phyloP scores from a whole-genome alignment of 257 asterid species.

The Gentiana dahurica region DNA sequence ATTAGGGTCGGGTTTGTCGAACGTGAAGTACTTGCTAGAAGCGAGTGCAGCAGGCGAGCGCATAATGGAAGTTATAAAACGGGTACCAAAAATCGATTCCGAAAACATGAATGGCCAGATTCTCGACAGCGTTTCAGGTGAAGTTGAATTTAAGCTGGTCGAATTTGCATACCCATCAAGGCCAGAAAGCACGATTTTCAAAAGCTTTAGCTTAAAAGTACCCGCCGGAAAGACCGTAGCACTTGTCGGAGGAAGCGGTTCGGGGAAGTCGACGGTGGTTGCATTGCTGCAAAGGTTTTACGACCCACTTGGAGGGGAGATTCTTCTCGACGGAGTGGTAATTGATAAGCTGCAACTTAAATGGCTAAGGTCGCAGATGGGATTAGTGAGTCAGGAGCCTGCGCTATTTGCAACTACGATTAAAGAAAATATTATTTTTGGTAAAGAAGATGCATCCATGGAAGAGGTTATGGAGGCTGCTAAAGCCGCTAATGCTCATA shows the following conservation, averaged over 20 bases:
- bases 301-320: conserved; percentile 69
- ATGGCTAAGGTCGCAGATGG: conserved; percentile 97
- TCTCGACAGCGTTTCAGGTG: conserved; percentile 43
- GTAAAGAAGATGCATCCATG: conserved; percentile 71
- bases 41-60: conserved; percentile 79
- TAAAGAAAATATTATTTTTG: conserved; percentile 78
- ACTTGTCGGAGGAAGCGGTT: conserved; percentile 89
- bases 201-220: conserved; percentile 46
- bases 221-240: conserved; percentile 80
- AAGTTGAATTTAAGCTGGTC: conserved; percentile 52
- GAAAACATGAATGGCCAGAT: conserved; percentile 56
- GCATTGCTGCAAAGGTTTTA: conserved; percentile 80
- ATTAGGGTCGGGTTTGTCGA: conserved; percentile 73
- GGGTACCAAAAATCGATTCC: conserved; percentile 74
- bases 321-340: conserved; percentile 58
- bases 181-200: conserved; percentile 56
- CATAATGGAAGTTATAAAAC: conserved; percentile 43
- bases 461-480: conserved; percentile 80
- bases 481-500: conserved; percentile 90
- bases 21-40: conserved; percentile 59
- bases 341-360: conserved; percentile 70
- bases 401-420: conserved; percentile 82
- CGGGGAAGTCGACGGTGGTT: conserved; percentile 79
- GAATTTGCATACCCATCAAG: conserved; percentile 73
- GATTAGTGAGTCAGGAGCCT: conserved; percentile 94